Evolutionary conservation across 2,329 filamentous ascomycete genomes (phyloP).

Genomic region (Fusarium sp.): DNA sequence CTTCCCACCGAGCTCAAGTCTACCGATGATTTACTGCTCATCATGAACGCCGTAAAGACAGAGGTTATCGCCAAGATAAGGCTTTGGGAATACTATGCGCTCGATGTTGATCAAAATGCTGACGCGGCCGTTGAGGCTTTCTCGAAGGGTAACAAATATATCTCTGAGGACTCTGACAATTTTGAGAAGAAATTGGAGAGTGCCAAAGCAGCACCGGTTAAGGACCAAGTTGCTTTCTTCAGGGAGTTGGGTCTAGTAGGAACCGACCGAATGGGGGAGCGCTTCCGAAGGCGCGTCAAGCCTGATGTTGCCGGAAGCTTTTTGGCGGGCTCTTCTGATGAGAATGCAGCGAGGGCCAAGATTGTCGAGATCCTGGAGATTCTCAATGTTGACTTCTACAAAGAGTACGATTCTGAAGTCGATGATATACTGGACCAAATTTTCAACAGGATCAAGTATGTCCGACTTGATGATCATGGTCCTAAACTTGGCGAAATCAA

Average conservation of each 20-base stretch:
- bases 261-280: slow-evolving; percentile 78
- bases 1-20: slow-evolving; percentile 78
- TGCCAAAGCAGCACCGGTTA: slow-evolving; percentile 55
- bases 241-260: slow-evolving; percentile 74
- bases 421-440: slow-evolving; percentile 88
- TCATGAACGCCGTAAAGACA: slow-evolving; percentile 86
- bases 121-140: slow-evolving; percentile 76
- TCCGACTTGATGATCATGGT: slow-evolving; percentile 89
- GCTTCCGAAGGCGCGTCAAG: slow-evolving; percentile 77
- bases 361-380: slow-evolving; percentile 76
- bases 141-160: slow-evolving; percentile 66
- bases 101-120: slow-evolving; percentile 79
- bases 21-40: slow-evolving; percentile 75
- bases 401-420: slow-evolving; percentile 87
- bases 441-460: slow-evolving; percentile 94
- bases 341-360: slow-evolving; percentile 62
- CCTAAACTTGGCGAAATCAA: slow-evolving; percentile 86
- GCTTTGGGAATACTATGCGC: slow-evolving; percentile 92
- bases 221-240: slow-evolving; percentile 69
- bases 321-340: slow-evolving; percentile 69
- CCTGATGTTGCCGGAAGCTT: slow-evolving; percentile 72
- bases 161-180: slow-evolving; percentile 56
- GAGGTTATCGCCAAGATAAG: slow-evolving; percentile 79
- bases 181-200: slow-evolving; percentile 55
- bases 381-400: slow-evolving; percentile 87